Base-by-base conservation (phyloP, 441 rosid genomes). In the Sinapis alba region DNA sequence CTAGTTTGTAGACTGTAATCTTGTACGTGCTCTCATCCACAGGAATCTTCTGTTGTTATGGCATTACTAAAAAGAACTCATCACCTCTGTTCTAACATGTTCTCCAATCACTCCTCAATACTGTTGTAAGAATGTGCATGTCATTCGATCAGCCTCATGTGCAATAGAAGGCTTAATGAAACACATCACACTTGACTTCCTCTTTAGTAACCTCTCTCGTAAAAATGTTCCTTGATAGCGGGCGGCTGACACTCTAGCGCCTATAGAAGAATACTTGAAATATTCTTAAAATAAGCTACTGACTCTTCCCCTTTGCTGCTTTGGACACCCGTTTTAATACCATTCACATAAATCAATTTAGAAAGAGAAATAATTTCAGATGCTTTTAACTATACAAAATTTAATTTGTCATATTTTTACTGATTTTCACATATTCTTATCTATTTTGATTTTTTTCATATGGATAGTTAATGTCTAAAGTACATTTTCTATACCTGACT, bases 1-100 rank as follows among this genome's bases (percentile, higher is more conserved):
- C n/a, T n/a, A 28, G 26, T 47, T 60, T 24, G 15, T 27, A 28
- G 45, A 47, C 32, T 62, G 26, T 71, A 26, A 12, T 7, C 26
- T 71, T 71, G 50, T 58, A 11, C 28, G 57, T 19, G 62, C 19
- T 70, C 18, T 60, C 30, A n/a, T 41, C 36, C 69, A 47, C 58
- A 26, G 27, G 15, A 65, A 18, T 23, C 30, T 18, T 70, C 4
- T 59, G 47, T 27, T 45, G 50, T 41, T 71, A 24, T 20, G 15
- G 11, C 58, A 45, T n/a, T 47, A 5, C 21, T 71, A 0, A 18
- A 16, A 5, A 45, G 20, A 45, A 45, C 20, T 45, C 53, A 15
- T 45, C 53, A 45, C 9, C 53, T 15, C 53, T 3, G 19, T 6
- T 45, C 9, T 45, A 45, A 45, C 53, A 45, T 45, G 20, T 45